Conservation (phyloP, 2,329 filamentous ascomycete genomes). For the Colletotrichum cordylinicola region DNA sequence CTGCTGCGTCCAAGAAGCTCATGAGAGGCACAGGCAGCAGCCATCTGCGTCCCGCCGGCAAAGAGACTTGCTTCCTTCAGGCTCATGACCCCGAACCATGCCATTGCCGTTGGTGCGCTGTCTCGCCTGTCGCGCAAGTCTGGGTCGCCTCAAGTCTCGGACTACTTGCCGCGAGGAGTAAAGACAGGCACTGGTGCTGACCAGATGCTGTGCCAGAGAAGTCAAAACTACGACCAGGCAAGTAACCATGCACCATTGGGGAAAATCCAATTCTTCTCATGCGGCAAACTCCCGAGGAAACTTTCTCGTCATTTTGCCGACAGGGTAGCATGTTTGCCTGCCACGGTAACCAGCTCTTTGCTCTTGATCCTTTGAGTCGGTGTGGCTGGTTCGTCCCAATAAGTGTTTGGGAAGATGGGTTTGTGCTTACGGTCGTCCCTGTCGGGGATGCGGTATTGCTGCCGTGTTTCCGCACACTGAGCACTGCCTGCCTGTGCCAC, state of each 20-base stretch:
- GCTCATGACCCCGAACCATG: background rate
- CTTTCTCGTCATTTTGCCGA: background rate
- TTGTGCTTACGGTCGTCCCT: background rate
- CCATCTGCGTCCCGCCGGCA: background rate
- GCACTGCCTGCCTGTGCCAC: background rate
- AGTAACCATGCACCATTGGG: background rate
- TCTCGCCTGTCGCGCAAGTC: background rate
- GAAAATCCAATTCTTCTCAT: background rate
- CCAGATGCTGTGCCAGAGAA: background rate
- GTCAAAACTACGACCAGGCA: background rate
- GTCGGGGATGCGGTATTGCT: background rate
- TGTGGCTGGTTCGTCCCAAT: background rate
- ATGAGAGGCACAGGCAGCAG: conserved; percentile 1
- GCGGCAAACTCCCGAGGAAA: background rate
- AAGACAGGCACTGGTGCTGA: background rate
- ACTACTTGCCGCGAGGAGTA: background rate
- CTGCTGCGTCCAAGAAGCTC: background rate
- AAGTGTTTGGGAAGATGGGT: background rate
- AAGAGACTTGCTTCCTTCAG: background rate
- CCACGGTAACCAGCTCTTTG: background rate
- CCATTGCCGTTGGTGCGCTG: background rate
- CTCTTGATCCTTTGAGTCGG: background rate
- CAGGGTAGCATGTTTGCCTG: background rate
- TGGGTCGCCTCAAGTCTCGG: background rate
- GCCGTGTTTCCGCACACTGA: background rate